A percentile compares a stretch with the other conserved stretches of the same genome.
These are phyloP conservation scores for Aspergillus ellipticus DNA, from an alignment of 495 filamentous ascomycete species.

Conservation along the genomic window DNA sequence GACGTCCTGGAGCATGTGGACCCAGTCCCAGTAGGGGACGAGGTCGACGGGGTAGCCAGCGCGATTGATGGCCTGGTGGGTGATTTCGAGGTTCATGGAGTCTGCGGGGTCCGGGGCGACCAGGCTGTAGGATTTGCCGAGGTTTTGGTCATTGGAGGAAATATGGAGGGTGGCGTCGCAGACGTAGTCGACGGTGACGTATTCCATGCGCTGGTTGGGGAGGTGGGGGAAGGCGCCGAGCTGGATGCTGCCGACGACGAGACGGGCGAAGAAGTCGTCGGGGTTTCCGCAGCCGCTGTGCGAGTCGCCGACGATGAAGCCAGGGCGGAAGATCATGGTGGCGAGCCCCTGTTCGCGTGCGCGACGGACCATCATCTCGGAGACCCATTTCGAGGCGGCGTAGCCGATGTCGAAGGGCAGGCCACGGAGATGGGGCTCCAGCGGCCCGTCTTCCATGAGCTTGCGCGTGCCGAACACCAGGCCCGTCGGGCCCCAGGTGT, in stretches of 20 bases:
- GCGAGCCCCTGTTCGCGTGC: conserved; percentile 15
- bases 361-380: conserved; percentile 17
- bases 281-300: conserved; percentile 13
- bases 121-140: conserved; percentile 12
- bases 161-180: conserved; percentile 17
- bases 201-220: conserved; percentile 12
- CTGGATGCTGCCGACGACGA: conserved; percentile 16
- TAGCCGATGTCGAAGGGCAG: conserved; percentile 19
- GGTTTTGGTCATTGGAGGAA: conserved; percentile 1
- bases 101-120: background rate
- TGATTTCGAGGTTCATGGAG: conserved; percentile 9
- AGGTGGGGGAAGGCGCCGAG: conserved; percentile 15
- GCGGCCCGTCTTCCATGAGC: conserved; percentile 14
- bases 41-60: conserved; percentile 8
- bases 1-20: background rate
- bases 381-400: conserved; percentile 17
- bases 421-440: background rate
- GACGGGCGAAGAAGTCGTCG: conserved; percentile 22
- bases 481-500: conserved; percentile 8
- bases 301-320: conserved; percentile 20
- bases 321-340: conserved; percentile 18
- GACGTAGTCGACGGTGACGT: conserved; percentile 20
- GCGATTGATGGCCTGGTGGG: conserved; percentile 5
- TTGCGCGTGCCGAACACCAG: conserved; percentile 1
- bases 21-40: conserved; percentile 14